Conservation (phyloP, 495 filamentous ascomycete species). For the Penicillium salamii region DNA sequence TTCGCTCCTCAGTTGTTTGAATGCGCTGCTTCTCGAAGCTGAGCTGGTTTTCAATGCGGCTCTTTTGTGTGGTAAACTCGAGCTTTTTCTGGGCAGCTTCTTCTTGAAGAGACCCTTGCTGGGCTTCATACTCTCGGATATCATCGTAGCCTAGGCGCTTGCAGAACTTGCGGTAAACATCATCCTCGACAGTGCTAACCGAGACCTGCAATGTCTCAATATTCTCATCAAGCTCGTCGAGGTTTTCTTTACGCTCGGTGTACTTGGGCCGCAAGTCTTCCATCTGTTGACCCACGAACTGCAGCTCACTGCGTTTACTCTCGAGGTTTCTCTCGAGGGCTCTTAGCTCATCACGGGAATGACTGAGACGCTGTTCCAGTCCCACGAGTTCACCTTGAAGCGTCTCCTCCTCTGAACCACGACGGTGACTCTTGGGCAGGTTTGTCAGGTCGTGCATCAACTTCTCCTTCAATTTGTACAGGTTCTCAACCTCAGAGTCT, state of each 20-base stretch:
- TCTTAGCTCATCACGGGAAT: conserved; percentile 70
- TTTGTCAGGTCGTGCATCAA: conserved; percentile 67
- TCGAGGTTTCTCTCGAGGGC: conserved; percentile 81
- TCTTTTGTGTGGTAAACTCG: conserved; percentile 81
- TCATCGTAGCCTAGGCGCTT: conserved; percentile 79
- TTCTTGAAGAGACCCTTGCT: conserved; percentile 87
- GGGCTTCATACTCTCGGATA: conserved; percentile 89
- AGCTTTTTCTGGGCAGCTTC: conserved; percentile 82
- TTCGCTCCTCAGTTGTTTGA: conserved; percentile 63
- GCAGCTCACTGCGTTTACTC: conserved; percentile 81
- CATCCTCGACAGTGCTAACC: conserved; percentile 83
- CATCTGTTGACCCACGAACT: conserved; percentile 67
- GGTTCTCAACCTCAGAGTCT: conserved; percentile 80
- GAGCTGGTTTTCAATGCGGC: conserved; percentile 72
- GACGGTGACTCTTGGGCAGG: conserved; percentile 71
- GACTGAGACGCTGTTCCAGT: conserved; percentile 73
- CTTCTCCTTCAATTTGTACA: conserved; percentile 69
- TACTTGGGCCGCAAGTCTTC: conserved; percentile 75
- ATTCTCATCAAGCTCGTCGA: conserved; percentile 62
- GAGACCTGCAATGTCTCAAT: conserved; percentile 69
- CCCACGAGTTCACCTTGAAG: conserved; percentile 77
- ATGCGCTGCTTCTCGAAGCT: conserved; percentile 73
- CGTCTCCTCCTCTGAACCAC: conserved; percentile 71
- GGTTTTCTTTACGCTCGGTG: conserved; percentile 61
- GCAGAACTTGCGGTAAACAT: conserved; percentile 86